phyloP scores from a whole-genome alignment of 495 filamentous ascomycete genomes.

The Poronia punctata region DNA sequence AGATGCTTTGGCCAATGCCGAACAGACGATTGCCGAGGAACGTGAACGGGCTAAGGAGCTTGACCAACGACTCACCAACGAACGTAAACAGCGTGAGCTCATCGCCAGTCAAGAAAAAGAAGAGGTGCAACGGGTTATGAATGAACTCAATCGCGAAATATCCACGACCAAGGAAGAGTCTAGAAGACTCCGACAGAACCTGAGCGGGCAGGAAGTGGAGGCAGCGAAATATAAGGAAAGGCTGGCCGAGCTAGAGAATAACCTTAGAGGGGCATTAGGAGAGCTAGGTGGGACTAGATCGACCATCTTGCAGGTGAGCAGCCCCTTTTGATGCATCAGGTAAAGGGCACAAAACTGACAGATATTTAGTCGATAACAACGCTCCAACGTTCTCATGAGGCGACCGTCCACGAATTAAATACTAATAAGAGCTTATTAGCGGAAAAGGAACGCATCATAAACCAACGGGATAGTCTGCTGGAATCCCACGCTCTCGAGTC shows the following conservation, averaged over 20 bases:
- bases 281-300: slow-evolving; percentile 84
- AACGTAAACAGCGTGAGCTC: slow-evolving; percentile 79
- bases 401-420: slow-evolving; percentile 74
- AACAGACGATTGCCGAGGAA: slow-evolving; percentile 68
- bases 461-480: slow-evolving; percentile 84
- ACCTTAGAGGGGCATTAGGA: slow-evolving; percentile 71
- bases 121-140: slow-evolving; percentile 65
- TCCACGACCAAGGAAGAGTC: slow-evolving; percentile 78
- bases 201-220: slow-evolving; percentile 81
- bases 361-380: slow-evolving; percentile 64
- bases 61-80: slow-evolving; percentile 67
- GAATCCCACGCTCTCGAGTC: slow-evolving; percentile 84
- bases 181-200: slow-evolving; percentile 67
- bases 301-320: slow-evolving; percentile 65
- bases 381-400: slow-evolving; percentile 80
- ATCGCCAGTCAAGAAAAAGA: slow-evolving; percentile 82
- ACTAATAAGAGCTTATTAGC: slow-evolving; percentile 62
- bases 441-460: slow-evolving; percentile 83
- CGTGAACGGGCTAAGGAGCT: slow-evolving; percentile 72
- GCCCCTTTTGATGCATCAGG: neutral
- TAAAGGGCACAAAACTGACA: slow-evolving; percentile 22
- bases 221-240: slow-evolving; percentile 83
- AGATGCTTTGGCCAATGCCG: slow-evolving; percentile 64
- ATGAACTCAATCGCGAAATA: slow-evolving; percentile 78
- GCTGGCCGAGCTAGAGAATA: slow-evolving; percentile 80